phyloP scores from a whole-genome alignment of 305 asterid species.

The Fraxinus baroniana region DNA sequence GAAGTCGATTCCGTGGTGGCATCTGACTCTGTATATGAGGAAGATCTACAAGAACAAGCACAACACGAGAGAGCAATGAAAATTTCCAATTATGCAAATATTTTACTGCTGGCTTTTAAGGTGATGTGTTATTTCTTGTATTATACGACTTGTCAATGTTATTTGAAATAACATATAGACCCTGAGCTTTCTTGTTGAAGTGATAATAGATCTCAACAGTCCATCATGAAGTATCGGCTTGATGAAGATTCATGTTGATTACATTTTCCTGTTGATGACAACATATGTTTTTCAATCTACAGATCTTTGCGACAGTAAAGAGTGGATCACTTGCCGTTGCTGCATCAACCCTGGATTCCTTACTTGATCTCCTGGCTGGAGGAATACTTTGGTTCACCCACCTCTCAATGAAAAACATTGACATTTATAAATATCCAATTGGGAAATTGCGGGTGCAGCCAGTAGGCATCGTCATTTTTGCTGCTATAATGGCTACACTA shows the following conservation, averaged over 20 bases:
- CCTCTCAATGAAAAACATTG: slow-evolving; percentile 65
- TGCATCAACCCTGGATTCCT: slow-evolving; percentile 83
- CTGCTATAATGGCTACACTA: slow-evolving; percentile 86
- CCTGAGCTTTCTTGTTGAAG: neutral
- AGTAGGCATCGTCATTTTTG: slow-evolving; percentile 77
- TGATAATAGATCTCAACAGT: neutral
- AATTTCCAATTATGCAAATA: slow-evolving; percentile 71
- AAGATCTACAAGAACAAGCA: slow-evolving; percentile 56
- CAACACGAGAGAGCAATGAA: slow-evolving; percentile 81
- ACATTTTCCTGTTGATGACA: neutral
- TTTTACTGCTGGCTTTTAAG: slow-evolving; percentile 67
- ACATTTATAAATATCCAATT: slow-evolving; percentile 76
- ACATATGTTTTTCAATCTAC: slow-evolving; percentile 13
- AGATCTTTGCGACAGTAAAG: slow-evolving; percentile 64
- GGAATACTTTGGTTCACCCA: slow-evolving; percentile 81
- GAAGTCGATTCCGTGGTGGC: slow-evolving; percentile 51
- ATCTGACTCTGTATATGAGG: slow-evolving; percentile 48
- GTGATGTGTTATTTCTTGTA: slow-evolving; percentile 27
- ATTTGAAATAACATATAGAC: neutral
- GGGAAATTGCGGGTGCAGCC: slow-evolving; percentile 90
- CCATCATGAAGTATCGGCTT: neutral
- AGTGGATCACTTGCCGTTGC: slow-evolving; percentile 83
- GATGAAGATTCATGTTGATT: neutral
- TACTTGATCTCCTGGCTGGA: slow-evolving; percentile 88
- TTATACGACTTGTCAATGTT: neutral